Percentiles rank a stretch among this genome's conserved stretches.
These are phyloP conservation scores for Termitomyces sp. DNA, from an alignment of 768 basidiomycete genomes.

Conservation along the genomic window DNA sequence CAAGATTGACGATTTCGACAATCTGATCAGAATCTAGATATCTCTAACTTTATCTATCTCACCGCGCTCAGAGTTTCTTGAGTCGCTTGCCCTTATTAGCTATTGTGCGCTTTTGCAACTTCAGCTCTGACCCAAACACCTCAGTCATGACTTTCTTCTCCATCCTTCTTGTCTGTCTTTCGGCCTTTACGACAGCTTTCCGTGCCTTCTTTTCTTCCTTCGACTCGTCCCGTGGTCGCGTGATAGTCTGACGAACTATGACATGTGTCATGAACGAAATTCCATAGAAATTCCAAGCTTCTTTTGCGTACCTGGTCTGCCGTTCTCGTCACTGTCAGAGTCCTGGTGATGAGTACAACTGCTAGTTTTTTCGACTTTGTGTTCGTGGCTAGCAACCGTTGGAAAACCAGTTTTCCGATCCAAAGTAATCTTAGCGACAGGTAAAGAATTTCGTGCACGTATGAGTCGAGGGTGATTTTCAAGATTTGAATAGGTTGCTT, in stretches of 20 bases:
- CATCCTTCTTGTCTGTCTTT: conserved; percentile 55
- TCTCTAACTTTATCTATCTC: conserved; percentile 2
- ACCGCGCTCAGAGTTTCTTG: conserved; percentile 35
- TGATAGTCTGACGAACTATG: conserved; percentile 38
- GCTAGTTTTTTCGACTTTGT: conserved; percentile 11
- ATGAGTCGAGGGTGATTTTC: conserved; percentile 96
- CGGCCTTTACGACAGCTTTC: conserved; percentile 64
- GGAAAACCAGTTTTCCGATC: conserved; percentile 81
- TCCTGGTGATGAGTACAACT: conserved; percentile 12
- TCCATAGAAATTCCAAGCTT: background rate
- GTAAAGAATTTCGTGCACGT: conserved; percentile 50
- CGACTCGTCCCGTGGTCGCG: conserved; percentile 71
- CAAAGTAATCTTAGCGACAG: conserved; percentile 59
- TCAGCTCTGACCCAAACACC: conserved; percentile 57
- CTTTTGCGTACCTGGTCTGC: conserved; percentile 16
- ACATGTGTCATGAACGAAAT: background rate
- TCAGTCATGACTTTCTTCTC: conserved; percentile 68
- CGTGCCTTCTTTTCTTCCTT: conserved; percentile 69
- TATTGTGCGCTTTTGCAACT: conserved; percentile 50
- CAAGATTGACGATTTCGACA: background rate
- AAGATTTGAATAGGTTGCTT: conserved; percentile 94
- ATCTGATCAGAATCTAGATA: conserved; percentile 17
- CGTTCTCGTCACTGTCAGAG: conserved; percentile 20
- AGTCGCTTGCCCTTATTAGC: conserved; percentile 39
- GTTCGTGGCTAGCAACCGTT: conserved; percentile 30